Conservation (phyloP, 208 protist species). For the Leishmania lainsoni region DNA sequence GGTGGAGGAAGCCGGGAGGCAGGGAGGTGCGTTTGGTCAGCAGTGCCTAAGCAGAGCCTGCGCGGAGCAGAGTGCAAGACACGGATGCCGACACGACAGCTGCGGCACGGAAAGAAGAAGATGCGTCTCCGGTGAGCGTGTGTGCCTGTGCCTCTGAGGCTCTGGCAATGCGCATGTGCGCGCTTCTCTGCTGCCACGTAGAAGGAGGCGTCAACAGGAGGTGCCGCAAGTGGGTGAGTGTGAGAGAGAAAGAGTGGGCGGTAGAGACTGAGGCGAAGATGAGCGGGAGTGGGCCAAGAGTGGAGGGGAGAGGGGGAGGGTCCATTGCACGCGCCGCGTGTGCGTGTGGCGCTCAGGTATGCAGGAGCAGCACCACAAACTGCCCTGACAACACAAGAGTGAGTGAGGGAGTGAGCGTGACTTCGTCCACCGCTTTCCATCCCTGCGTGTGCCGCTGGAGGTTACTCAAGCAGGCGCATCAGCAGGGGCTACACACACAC, state of each 20-base stretch:
- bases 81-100: not conserved
- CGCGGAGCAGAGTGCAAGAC: not conserved
- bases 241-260: not conserved
- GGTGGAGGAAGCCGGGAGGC: not conserved
- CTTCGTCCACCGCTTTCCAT: not conserved
- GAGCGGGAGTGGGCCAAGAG: not conserved
- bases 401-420: not conserved
- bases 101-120: not conserved
- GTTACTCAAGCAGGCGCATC: not conserved
- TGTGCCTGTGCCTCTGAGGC: not conserved
- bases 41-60: not conserved
- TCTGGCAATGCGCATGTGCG: not conserved
- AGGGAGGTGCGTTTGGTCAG: not conserved
- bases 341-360: no score
- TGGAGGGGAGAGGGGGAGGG: not conserved
- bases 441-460: no score
- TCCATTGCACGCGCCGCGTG: no score
- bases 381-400: no score
- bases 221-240: not conserved
- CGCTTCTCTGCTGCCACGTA: not conserved
- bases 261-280: not conserved
- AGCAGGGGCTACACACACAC: not conserved
- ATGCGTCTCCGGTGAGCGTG: not conserved
- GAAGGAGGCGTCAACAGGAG: not conserved
- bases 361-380: no score